Evolutionary conservation across 1,284 basidiomycete species (phyloP).

Genomic region (Cutaneotrichosporon mucoides): DNA sequence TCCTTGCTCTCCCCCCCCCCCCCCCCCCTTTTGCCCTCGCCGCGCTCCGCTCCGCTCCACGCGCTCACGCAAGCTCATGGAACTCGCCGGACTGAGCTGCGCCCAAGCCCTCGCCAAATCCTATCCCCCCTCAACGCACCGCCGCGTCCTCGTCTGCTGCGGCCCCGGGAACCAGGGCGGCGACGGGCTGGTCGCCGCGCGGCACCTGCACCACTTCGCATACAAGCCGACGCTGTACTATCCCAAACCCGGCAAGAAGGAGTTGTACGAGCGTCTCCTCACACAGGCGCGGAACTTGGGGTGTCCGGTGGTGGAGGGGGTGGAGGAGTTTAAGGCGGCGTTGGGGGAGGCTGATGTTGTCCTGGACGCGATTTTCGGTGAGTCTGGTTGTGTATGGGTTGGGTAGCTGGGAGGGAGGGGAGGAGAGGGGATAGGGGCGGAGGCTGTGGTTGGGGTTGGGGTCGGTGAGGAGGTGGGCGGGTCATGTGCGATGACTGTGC

Average conservation of each 20-base stretch:
- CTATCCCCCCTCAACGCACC: constrained; percentile 64
- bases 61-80: constrained; percentile 70
- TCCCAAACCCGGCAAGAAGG: constrained; percentile 78
- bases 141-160: constrained; percentile 81
- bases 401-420: no score
- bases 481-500: no score
- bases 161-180: constrained; percentile 98
- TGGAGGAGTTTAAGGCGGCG: constrained; percentile 54
- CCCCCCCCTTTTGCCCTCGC: no score
- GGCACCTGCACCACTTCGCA: constrained; percentile 87
- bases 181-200: constrained; percentile 92
- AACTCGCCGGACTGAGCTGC: constrained; percentile 93
- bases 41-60: no score
- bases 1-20: no score
- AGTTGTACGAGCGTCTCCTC: constrained; percentile 80
- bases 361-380: constrained; percentile 87
- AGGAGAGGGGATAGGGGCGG: no score
- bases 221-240: constrained; percentile 81
- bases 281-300: constrained; percentile 83
- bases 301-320: constrained; percentile 62
- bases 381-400: constrained; percentile 9
- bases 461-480: no score
- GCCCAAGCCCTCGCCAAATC: constrained; percentile 79
- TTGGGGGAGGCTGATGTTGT: constrained; percentile 72
- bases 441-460: no score